Evolutionary conservation across 345 rosid genomes (phyloP).

Genomic region (Eucalyptus shirleyi): DNA sequence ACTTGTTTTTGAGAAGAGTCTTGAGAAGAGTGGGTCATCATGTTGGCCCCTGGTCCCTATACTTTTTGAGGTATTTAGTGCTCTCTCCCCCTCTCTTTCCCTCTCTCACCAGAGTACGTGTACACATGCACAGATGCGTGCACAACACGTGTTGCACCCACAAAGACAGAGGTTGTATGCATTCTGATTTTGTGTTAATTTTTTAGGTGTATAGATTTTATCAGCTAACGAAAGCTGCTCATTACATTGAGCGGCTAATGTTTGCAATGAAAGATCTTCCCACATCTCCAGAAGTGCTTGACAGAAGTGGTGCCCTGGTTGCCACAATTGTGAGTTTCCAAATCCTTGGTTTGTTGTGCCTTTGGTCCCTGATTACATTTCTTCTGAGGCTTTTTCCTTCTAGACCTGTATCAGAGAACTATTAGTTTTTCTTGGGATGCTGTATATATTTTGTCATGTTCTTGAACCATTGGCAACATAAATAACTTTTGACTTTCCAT

Average conservation of each 20-base stretch:
- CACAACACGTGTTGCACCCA: background rate
- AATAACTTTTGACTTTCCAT: background rate
- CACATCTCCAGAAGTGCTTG: slow-evolving; percentile 23
- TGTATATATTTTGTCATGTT: background rate
- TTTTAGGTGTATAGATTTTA: slow-evolving; percentile 68
- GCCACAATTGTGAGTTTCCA: slow-evolving; percentile 62
- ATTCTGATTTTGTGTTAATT: background rate
- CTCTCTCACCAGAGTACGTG: background rate
- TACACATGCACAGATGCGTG: background rate
- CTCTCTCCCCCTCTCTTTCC: background rate
- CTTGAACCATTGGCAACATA: background rate
- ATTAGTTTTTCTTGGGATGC: slow-evolving; percentile 7
- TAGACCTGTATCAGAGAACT: slow-evolving; percentile 71
- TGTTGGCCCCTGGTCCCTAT: slow-evolving; percentile 85
- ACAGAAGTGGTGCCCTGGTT: slow-evolving; percentile 45
- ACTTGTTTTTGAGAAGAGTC: slow-evolving; percentile 35
- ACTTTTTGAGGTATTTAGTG: slow-evolving; percentile 53
- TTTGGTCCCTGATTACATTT: slow-evolving; percentile 75
- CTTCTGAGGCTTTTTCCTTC: slow-evolving; percentile 80
- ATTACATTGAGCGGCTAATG: slow-evolving; percentile 66
- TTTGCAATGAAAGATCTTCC: slow-evolving; percentile 49
- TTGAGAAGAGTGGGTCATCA: slow-evolving; percentile 50
- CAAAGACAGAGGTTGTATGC: background rate
- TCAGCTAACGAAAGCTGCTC: slow-evolving; percentile 72
- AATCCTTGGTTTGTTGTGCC: slow-evolving; percentile 60